phyloP scores from a whole-genome alignment of 2,329 filamentous ascomycete species.

The Annulohypoxylon truncatum region DNA sequence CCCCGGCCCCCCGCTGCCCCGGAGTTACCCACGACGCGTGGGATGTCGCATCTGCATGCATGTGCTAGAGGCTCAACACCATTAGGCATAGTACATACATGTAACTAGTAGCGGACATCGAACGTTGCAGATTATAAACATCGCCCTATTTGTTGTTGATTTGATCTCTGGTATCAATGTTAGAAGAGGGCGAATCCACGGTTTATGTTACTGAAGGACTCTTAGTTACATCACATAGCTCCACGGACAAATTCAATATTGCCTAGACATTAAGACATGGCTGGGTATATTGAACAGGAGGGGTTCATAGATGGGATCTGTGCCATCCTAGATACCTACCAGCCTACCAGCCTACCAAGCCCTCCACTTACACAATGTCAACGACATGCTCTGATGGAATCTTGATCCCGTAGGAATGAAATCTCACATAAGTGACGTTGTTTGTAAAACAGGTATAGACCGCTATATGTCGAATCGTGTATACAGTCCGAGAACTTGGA shows the following conservation, averaged over 20 bases:
- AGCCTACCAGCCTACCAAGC: not conserved
- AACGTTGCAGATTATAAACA: not conserved
- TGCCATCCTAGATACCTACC: slow-evolving; percentile 26
- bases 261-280: not conserved
- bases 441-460: not conserved
- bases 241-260: not conserved
- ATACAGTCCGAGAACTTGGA: not conserved
- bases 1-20: slow-evolving; percentile 31
- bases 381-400: not conserved
- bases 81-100: not conserved
- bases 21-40: slow-evolving; percentile 38
- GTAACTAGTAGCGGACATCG: not conserved
- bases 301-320: slow-evolving; percentile 25
- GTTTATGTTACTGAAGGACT: not conserved
- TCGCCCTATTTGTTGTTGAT: not conserved
- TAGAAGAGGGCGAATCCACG: not conserved
- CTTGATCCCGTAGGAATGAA: slow-evolving; percentile 9
- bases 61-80: slow-evolving; percentile 29
- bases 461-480: not conserved
- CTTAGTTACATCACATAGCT: not conserved
- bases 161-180: not conserved
- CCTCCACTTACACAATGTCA: not conserved
- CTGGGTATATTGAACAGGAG: not conserved
- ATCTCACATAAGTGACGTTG: slow-evolving; percentile 19
- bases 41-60: slow-evolving; percentile 29